phyloP scores from a whole-genome alignment of 805 yeast genomes.

The Starmerella etchellsii region DNA sequence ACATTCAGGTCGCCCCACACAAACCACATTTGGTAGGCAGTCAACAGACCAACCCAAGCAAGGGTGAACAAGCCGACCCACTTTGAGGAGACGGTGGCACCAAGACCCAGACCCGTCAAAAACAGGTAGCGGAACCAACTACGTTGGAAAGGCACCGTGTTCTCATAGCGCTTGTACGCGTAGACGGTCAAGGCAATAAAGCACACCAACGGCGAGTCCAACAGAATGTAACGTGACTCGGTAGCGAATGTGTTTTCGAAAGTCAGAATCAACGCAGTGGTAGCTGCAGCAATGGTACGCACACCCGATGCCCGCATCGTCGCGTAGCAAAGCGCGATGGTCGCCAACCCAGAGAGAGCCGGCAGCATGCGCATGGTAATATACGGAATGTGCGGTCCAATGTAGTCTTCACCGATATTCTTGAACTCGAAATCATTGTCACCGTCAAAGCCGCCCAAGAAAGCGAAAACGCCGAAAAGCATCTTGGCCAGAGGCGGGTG shows the following conservation, averaged over 20 bases:
- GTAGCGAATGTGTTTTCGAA: slow-evolving; percentile 56
- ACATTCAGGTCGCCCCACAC: slow-evolving; percentile 54
- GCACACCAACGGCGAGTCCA: slow-evolving; percentile 35
- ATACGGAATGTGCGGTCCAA: slow-evolving; percentile 34
- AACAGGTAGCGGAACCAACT: slow-evolving; percentile 43
- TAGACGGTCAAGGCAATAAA: slow-evolving; percentile 37
- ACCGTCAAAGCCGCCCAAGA: slow-evolving; percentile 42
- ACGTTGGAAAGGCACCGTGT: slow-evolving; percentile 33
- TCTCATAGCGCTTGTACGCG: slow-evolving; percentile 39
- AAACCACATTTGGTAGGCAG: slow-evolving; percentile 48
- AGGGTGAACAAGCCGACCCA: slow-evolving; percentile 59
- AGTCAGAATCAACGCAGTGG: slow-evolving; percentile 40
- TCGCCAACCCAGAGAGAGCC: slow-evolving; percentile 40
- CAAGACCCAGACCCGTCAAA: slow-evolving; percentile 39
- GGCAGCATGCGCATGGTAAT: slow-evolving; percentile 46
- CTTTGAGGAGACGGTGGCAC: slow-evolving; percentile 47
- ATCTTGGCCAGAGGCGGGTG: slow-evolving; percentile 62
- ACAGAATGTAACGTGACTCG: slow-evolving; percentile 42
- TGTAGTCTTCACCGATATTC: slow-evolving; percentile 36
- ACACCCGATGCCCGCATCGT: slow-evolving; percentile 46
- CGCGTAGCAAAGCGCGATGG: slow-evolving; percentile 41
- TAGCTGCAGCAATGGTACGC: slow-evolving; percentile 36
- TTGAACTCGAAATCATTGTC: slow-evolving; percentile 31
- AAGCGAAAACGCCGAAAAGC: slow-evolving; percentile 42
- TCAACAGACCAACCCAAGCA: slow-evolving; percentile 45